Evolutionary conservation across 2,329 filamentous ascomycete species (phyloP).

Genomic region (Beauveria varroae): DNA sequence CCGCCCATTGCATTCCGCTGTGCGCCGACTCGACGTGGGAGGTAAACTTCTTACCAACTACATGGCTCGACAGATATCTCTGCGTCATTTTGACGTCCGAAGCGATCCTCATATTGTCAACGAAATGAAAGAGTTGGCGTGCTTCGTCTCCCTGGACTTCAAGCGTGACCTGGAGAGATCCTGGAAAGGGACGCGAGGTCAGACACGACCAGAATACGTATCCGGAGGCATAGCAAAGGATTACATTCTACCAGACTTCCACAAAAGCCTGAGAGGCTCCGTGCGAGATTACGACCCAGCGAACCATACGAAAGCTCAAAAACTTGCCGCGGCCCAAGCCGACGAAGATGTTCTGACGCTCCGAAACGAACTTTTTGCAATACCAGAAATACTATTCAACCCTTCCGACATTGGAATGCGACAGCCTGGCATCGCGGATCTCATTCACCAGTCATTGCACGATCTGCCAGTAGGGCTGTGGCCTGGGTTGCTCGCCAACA

Average conservation of each 20-base stretch:
- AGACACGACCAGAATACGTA: constrained; percentile 42
- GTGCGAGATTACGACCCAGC: constrained; percentile 70
- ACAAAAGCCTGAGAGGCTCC: constrained; percentile 53
- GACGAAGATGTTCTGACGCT: constrained; percentile 77
- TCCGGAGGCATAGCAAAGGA: constrained; percentile 67
- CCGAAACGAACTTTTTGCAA: constrained; percentile 83
- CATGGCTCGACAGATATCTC: constrained; percentile 78
- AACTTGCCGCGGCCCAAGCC: constrained; percentile 33
- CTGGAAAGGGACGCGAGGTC: constrained; percentile 69
- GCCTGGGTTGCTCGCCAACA: constrained; percentile 76
- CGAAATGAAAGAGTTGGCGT: constrained; percentile 87
- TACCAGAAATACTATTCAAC: constrained; percentile 84
- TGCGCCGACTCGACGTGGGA: constrained; percentile 81
- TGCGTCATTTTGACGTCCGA: constrained; percentile 91
- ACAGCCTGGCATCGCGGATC: constrained; percentile 73
- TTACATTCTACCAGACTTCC: constrained; percentile 82
- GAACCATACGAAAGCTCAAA: constrained; percentile 44
- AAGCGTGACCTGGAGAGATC: constrained; percentile 67
- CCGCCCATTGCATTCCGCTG: constrained; percentile 68
- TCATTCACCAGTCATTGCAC: constrained; percentile 72
- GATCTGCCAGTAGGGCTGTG: constrained; percentile 74
- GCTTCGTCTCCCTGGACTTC: constrained; percentile 77
- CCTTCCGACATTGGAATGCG: constrained; percentile 79
- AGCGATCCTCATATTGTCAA: constrained; percentile 92
- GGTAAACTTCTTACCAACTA: constrained; percentile 93